Base-by-base conservation (phyloP, 2,329 filamentous ascomycete genomes). In the Diplodia mutila region DNA sequence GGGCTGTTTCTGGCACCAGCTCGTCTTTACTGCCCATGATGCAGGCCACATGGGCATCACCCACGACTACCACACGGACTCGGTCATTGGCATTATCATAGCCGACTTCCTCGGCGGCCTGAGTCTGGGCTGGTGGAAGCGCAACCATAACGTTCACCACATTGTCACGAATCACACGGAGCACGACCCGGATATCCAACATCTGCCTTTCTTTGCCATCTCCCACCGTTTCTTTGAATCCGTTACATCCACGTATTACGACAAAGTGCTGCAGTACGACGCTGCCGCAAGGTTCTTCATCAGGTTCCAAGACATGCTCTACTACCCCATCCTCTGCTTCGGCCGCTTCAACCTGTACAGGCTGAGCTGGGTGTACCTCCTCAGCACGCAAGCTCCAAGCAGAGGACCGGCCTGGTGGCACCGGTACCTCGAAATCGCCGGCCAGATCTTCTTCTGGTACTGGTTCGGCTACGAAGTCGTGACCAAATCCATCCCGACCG, bases 1-100 rank as follows among this genome's bases (percentile, higher is more conserved):
- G 2, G 95, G 94, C 23, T 84, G 87, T 70, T 86, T 97, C 75
- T 98, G 95, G 94, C 95, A 98, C 76, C 95, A 98, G 77, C 85
- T 98, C 32, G 91, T 94, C 63, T 99, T 99, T 76, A 90, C 90
- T 1, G 95, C 92, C 69, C 95, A 99, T 79, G 95, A 99, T 83
- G 92, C 94, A 61, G 94, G 93, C 7, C 95, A 99, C 79, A 97
- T 97, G 91, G 95, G 92, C 71, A 97, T 99, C 73, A 99, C 95
- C 2, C 94, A 98, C 79, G 85, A 90, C 76, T 98, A 94, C 77
- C 89, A 91, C 61, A 80, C 88, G 46, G 95, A 99, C 78, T 91
- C 90, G 1, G 84, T 91, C 59, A 92, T 99, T 70, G 94, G 93
- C 59, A 97, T 98, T 75, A 81, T 97, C 71, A 91, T 97, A 74